A percentile compares a stretch with the other conserved stretches of the same genome.
phyloP scores from a whole-genome alignment of 139 green algal genomes.

The Prasinococcaceae sp. region DNA sequence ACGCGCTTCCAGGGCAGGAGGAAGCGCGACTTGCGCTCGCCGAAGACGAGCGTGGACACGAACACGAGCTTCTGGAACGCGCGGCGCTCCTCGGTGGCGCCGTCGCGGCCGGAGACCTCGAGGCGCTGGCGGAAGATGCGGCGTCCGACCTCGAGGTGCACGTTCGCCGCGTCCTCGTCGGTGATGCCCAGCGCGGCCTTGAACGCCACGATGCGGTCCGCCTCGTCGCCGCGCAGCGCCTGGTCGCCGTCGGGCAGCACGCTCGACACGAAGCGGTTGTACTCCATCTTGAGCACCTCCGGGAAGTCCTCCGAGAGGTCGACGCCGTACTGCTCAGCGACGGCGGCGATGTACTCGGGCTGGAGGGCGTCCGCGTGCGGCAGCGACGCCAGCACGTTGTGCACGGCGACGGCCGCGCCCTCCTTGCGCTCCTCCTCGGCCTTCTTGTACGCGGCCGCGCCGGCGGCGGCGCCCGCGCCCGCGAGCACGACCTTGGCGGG shows the following conservation, averaged over 20 bases:
- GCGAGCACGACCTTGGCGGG: conserved; percentile 24
- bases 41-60: conserved; percentile 53
- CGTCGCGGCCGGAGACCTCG: conserved; percentile 35
- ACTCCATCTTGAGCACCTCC: conserved; percentile 55
- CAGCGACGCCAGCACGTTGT: conserved; percentile 55
- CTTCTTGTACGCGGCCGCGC: conserved; percentile 17
- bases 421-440: conserved; percentile 43
- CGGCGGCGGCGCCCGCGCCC: conserved; percentile 28
- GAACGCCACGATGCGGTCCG: conserved; percentile 43
- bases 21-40: conserved; percentile 59
- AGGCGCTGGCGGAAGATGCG: conserved; percentile 52
- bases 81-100: conserved; percentile 14
- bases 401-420: conserved; percentile 49
- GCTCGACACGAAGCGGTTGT: conserved; percentile 66
- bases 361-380: no score
- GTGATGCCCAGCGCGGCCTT: conserved; percentile 69
- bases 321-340: conserved; percentile 61
- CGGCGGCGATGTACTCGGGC: conserved; percentile 29
- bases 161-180: conserved; percentile 75
- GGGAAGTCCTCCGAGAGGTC: conserved; percentile 27
- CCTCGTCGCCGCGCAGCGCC: conserved; percentile 57
- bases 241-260: conserved; percentile 62
- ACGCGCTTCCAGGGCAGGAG: conserved; percentile 79
- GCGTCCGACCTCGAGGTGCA: conserved; percentile 81
- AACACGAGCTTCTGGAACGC: conserved; percentile 96